These are phyloP conservation scores for Boletus rubroflammeus DNA, from an alignment of 768 basidiomycete genomes.

Conservation along the genomic window DNA sequence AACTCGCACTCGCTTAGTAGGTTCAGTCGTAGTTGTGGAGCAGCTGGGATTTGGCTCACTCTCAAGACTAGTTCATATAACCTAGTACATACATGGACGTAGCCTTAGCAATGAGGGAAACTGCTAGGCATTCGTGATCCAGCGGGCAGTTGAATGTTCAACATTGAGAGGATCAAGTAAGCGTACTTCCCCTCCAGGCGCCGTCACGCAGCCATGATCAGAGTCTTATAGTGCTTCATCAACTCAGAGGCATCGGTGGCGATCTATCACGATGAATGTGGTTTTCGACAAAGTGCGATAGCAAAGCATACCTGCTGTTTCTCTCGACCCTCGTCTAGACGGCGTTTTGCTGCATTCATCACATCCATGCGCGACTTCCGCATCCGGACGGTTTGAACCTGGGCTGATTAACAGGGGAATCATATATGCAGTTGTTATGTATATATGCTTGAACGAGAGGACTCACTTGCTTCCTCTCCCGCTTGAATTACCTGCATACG, in stretches of 20 bases:
- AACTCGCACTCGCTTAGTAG: conserved; percentile 19
- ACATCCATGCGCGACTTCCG: conserved; percentile 34
- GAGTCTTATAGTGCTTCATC: conserved; percentile 42
- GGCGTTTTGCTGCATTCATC: conserved; percentile 31
- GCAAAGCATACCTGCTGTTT: conserved; percentile 32
- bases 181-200: conserved; percentile 5
- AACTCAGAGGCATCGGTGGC: conserved; percentile 37
- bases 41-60: background rate
- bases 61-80: background rate
- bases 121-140: background rate
- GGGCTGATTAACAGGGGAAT: conserved; percentile 22
- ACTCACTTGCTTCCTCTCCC: conserved; percentile 34
- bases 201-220: conserved; percentile 25
- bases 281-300: background rate
- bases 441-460: background rate
- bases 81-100: background rate
- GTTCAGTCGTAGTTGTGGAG: background rate
- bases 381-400: conserved; percentile 30
- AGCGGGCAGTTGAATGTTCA: background rate
- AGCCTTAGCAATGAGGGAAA: background rate
- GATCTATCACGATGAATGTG: conserved; percentile 24
- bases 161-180: background rate
- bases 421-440: conserved; percentile 3
- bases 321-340: conserved; percentile 37
- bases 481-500: conserved; percentile 31